Conservation (phyloP, 2,329 filamentous ascomycete genomes). For the Zasmidium angulare region DNA sequence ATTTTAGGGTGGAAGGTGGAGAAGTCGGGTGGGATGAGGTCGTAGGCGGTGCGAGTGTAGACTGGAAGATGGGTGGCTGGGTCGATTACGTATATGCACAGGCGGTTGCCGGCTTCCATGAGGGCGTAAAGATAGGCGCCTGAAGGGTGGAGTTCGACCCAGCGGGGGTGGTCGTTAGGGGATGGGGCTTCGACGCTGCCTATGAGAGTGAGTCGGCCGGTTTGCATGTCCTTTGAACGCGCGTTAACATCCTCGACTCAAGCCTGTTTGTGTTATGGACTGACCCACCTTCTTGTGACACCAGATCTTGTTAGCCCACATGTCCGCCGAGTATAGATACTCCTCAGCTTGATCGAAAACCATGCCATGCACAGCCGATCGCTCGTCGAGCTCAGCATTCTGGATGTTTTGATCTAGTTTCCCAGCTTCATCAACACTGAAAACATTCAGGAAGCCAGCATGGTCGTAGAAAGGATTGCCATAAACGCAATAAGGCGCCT, state of each 20-base stretch:
- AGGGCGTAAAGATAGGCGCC: slow-evolving; percentile 80
- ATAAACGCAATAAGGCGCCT: slow-evolving; percentile 79
- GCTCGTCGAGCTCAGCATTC: slow-evolving; percentile 69
- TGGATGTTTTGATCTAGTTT: slow-evolving; percentile 65
- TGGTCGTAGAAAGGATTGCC: slow-evolving; percentile 88
- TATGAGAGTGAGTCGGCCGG: slow-evolving; percentile 66
- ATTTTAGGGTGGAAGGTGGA: slow-evolving; percentile 56
- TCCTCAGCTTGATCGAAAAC: slow-evolving; percentile 72
- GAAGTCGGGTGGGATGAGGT: slow-evolving; percentile 75
- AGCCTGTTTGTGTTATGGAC: too few relatives aligned
- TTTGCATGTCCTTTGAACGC: slow-evolving; percentile 43
- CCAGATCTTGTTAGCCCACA: slow-evolving; percentile 79
- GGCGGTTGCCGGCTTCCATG: slow-evolving; percentile 84
- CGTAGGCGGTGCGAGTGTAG: slow-evolving; percentile 74
- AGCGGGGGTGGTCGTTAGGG: slow-evolving; percentile 75
- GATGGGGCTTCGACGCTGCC: slow-evolving; percentile 71
- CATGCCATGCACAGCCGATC: slow-evolving; percentile 78
- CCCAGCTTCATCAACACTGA: slow-evolving; percentile 59
- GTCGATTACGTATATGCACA: slow-evolving; percentile 81
- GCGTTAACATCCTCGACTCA: not conserved
- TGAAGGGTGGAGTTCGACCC: slow-evolving; percentile 79
- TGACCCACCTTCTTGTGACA: slow-evolving; percentile 72
- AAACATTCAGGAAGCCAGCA: slow-evolving; percentile 78
- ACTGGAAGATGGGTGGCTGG: slow-evolving; percentile 70
- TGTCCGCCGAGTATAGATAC: slow-evolving; percentile 77